phyloP scores from a whole-genome alignment of 148 eudicot species.

The Simmondsia chinensis region DNA sequence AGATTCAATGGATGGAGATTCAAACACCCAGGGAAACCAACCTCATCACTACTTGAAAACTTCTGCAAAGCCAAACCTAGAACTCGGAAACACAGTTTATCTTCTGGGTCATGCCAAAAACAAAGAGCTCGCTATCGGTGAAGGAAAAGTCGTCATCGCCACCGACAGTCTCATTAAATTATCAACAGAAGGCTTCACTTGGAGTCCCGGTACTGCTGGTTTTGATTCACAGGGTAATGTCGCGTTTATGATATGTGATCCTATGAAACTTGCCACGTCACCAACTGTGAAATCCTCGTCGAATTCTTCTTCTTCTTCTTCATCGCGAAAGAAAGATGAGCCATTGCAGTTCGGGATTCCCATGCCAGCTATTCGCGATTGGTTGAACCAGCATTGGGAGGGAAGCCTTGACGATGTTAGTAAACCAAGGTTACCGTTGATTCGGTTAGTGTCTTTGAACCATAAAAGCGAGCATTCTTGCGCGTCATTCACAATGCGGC shows the following conservation, averaged over 20 bases:
- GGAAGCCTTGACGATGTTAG: slow-evolving; percentile 88
- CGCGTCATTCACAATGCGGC: slow-evolving; percentile 77
- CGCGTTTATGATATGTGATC: slow-evolving; percentile 94
- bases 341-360: slow-evolving; percentile 93
- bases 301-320: slow-evolving; percentile 63
- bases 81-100: slow-evolving; percentile 67
- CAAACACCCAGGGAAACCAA: slow-evolving; percentile 48
- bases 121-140: slow-evolving; percentile 65
- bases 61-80: slow-evolving; percentile 65
- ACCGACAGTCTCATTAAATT: slow-evolving; percentile 94
- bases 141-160: slow-evolving; percentile 90
- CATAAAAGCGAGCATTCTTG: slow-evolving; percentile 77
- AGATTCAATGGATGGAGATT: slow-evolving; percentile 73
- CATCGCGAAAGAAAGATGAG: slow-evolving; percentile 64
- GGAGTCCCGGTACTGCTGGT: slow-evolving; percentile 95
- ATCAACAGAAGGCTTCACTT: slow-evolving; percentile 59
- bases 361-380: slow-evolving; percentile 71
- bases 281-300: slow-evolving; percentile 65
- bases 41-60: slow-evolving; percentile 72
- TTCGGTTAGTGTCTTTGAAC: slow-evolving; percentile 63
- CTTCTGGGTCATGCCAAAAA: slow-evolving; percentile 66
- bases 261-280: slow-evolving; percentile 93
- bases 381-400: slow-evolving; percentile 98
- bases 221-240: slow-evolving; percentile 90
- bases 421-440: slow-evolving; percentile 81